Percentiles rank a stretch among this genome's conserved stretches.
Conservation (phyloP, 2,329 filamentous ascomycete species). For the Endoconidiophora laricicola region DNA sequence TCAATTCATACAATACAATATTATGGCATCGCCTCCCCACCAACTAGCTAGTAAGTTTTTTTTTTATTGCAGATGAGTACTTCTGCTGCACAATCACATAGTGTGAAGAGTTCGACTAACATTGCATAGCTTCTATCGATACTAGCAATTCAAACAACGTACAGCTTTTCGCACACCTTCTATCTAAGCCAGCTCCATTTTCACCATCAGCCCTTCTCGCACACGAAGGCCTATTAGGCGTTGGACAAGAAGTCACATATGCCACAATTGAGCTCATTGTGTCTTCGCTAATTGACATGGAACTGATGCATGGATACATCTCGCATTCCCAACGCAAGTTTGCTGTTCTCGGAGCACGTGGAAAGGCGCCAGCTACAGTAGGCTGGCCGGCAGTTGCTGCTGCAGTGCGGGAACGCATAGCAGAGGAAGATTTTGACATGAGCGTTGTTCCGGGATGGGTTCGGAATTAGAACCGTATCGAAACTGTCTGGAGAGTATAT, state of each 20-base stretch:
- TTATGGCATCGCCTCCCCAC: conserved; percentile 29
- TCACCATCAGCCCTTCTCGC: conserved; percentile 31
- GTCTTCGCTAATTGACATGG: conserved; percentile 61
- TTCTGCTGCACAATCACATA: background rate
- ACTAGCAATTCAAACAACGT: conserved; percentile 9
- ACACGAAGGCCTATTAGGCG: conserved; percentile 45
- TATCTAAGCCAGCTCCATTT: conserved; percentile 10
- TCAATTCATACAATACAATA: conserved; percentile 44
- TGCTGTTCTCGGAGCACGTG: conserved; percentile 64
- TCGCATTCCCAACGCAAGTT: conserved; percentile 62
- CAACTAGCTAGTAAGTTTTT: conserved; percentile 7
- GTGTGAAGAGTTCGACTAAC: background rate
- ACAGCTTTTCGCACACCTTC: conserved; percentile 3
- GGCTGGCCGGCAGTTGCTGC: conserved; percentile 65
- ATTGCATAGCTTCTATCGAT: conserved; percentile 4
- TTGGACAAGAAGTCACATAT: conserved; percentile 41
- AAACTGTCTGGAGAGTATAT: no score
- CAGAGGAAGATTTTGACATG: conserved; percentile 43
- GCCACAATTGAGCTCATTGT: conserved; percentile 63
- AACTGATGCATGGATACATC: conserved; percentile 68
- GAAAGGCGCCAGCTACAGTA: conserved; percentile 44
- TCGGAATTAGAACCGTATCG: conserved; percentile 15
- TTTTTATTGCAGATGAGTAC: background rate
- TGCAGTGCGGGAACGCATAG: conserved; percentile 45
- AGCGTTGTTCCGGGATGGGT: conserved; percentile 63